These are phyloP conservation scores for Scenedesmus sp. DNA, from an alignment of 163 green algal species.

Conservation along the genomic window DNA sequence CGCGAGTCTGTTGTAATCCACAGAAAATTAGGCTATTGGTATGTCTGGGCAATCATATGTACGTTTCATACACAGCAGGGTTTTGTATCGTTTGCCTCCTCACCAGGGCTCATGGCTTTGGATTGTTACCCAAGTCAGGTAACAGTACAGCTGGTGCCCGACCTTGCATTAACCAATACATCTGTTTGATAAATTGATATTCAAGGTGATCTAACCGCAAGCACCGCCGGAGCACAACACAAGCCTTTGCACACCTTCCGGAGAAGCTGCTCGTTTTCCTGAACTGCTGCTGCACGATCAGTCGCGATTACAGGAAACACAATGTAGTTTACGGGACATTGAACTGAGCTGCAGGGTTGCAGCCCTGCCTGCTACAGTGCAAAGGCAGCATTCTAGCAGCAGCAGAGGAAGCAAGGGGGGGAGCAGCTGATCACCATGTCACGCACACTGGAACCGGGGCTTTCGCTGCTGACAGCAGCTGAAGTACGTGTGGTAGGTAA, in stretches of 20 bases:
- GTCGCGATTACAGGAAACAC: no score
- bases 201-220: neutral
- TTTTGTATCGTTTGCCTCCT: neutral
- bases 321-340: neutral
- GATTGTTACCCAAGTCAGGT: neutral
- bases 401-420: neutral
- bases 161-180: neutral
- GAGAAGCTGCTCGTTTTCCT: neutral
- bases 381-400: neutral
- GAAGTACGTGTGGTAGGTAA: slow-evolving; percentile 80
- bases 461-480: slow-evolving; percentile 74
- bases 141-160: neutral
- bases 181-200: neutral
- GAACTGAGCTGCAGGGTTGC: neutral
- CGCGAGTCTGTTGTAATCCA: no score
- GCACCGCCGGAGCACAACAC: neutral
- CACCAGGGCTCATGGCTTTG: neutral
- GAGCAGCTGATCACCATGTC: slow-evolving; percentile 20
- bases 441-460: slow-evolving; percentile 69
- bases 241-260: neutral
- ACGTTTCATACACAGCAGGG: neutral
- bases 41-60: neutral
- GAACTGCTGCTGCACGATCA: neutral
- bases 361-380: neutral
- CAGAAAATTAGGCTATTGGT: neutral